A percentile compares a stretch with the other conserved stretches of the same genome.
These are phyloP conservation scores for Luffa acutangula DNA, from an alignment of 306 rosid species.

Conservation along the genomic window DNA sequence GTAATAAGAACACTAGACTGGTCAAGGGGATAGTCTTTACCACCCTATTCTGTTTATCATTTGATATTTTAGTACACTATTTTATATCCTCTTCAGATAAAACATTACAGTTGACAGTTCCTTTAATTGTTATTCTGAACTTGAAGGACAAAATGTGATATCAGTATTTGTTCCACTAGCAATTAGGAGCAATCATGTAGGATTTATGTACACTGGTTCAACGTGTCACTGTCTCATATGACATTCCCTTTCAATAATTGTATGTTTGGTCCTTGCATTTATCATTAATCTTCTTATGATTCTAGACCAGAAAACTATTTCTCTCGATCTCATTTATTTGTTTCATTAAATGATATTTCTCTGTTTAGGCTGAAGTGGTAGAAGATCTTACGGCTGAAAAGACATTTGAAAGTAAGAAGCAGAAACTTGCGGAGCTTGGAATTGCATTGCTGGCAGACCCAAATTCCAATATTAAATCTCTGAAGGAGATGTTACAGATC, in stretches of 20 bases:
- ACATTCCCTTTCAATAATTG: background rate
- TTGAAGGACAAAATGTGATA: background rate
- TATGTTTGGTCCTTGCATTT: background rate
- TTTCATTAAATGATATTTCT: conserved; percentile 1
- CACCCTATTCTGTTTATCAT: background rate
- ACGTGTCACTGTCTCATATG: background rate
- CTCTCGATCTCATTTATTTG: conserved; percentile 9
- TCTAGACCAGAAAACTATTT: background rate
- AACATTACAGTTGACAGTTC: background rate
- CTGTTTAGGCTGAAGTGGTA: conserved; percentile 74
- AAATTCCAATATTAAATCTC: conserved; percentile 65
- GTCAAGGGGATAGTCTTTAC: background rate
- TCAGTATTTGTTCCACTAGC: background rate
- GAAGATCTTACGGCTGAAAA: conserved; percentile 76
- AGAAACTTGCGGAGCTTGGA: conserved; percentile 91
- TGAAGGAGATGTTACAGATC: conserved; percentile 73
- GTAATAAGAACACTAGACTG: background rate
- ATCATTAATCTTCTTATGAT: background rate
- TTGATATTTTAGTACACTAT: background rate
- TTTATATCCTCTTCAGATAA: background rate
- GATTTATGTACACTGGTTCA: background rate
- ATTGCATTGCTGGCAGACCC: conserved; percentile 68
- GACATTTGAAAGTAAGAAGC: conserved; percentile 71
- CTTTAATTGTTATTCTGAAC: background rate
- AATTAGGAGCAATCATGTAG: background rate